Percentiles rank a stretch among this genome's conserved stretches.
phyloP scores from a whole-genome alignment of 164 flowering plant species.

The Nelumbo lutea region DNA sequence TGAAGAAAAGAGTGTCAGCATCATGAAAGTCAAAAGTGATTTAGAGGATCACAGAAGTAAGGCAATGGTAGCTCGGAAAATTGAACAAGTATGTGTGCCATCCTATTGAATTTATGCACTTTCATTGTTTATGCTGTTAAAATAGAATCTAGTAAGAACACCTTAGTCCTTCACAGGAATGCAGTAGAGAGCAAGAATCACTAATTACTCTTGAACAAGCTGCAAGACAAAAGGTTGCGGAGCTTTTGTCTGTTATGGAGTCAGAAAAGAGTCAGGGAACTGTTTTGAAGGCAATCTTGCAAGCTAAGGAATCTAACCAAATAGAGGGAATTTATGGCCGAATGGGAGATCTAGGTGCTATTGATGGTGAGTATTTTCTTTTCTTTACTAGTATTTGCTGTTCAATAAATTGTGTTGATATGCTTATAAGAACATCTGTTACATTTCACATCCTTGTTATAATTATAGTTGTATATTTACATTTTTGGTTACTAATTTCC shows the following conservation, averaged over 20 bases:
- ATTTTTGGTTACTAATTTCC: too few relatives aligned
- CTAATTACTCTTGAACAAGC: constrained; percentile 80
- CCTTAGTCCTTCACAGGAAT: constrained; percentile 45
- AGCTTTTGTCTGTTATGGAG: constrained; percentile 62
- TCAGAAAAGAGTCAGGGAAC: constrained; percentile 91
- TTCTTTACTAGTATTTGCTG: background rate
- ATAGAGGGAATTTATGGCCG: constrained; percentile 92
- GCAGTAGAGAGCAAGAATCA: constrained; percentile 57
- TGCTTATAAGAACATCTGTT: background rate
- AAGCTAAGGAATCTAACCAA: constrained; percentile 68
- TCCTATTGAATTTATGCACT: background rate
- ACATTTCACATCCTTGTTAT: too few relatives aligned
- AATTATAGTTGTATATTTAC: too few relatives aligned
- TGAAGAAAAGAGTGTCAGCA: constrained; percentile 31
- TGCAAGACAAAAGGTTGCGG: constrained; percentile 85
- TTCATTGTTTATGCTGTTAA: background rate
- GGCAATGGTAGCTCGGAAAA: constrained; percentile 58
- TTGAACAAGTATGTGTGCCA: constrained; percentile 55
- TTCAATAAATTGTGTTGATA: background rate
- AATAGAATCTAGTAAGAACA: constrained; percentile 1
- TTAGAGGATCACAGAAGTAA: constrained; percentile 47
- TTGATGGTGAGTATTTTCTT: constrained; percentile 61
- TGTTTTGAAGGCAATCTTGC: constrained; percentile 76
- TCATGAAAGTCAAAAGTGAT: constrained; percentile 34
- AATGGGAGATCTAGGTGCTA: constrained; percentile 94